Evolutionary conservation across 768 basidiomycete species (phyloP).

Genomic region (Lanmaoa rubissima): DNA sequence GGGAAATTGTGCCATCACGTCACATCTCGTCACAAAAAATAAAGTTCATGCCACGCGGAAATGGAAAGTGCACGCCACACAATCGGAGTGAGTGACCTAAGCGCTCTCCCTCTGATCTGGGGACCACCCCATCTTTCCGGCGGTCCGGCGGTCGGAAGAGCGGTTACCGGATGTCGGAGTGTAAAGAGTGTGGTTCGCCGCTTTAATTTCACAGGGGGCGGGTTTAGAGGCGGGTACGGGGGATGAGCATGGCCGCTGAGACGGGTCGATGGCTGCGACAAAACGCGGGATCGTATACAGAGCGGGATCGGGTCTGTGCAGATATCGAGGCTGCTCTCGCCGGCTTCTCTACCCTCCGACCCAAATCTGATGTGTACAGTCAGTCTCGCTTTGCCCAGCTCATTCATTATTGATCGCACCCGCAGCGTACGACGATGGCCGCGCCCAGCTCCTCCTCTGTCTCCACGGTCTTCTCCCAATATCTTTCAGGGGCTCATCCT

Average conservation of each 20-base stretch:
- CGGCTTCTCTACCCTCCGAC: slow-evolving; percentile 56
- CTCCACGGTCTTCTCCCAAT: slow-evolving; percentile 92
- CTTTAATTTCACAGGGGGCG: neutral
- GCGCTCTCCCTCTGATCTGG: no score
- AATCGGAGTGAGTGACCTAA: slow-evolving; percentile 38
- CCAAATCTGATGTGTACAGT: slow-evolving; percentile 83
- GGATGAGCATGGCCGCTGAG: slow-evolving; percentile 6
- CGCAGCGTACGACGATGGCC: slow-evolving; percentile 90
- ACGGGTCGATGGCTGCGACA: slow-evolving; percentile 61
- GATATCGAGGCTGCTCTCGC: slow-evolving; percentile 63
- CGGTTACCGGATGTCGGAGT: slow-evolving; percentile 4
- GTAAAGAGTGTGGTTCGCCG: slow-evolving; percentile 5
- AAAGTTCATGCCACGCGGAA: slow-evolving; percentile 34
- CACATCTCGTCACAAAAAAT: slow-evolving; percentile 19
- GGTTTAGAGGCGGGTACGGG: no score
- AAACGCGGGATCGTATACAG: slow-evolving; percentile 55
- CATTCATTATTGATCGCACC: slow-evolving; percentile 4
- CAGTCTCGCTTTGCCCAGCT: slow-evolving; percentile 21
- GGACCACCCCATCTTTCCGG: no score
- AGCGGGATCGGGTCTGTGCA: slow-evolving; percentile 53
- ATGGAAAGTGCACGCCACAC: slow-evolving; percentile 50
- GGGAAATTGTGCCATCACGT: slow-evolving; percentile 15
- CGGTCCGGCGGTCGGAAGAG: neutral
- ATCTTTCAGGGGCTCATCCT: slow-evolving; percentile 65
- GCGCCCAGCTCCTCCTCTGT: slow-evolving; percentile 87